Evolutionary conservation across 805 yeast species (phyloP).

Genomic region (Kurtzmaniella fragi): DNA sequence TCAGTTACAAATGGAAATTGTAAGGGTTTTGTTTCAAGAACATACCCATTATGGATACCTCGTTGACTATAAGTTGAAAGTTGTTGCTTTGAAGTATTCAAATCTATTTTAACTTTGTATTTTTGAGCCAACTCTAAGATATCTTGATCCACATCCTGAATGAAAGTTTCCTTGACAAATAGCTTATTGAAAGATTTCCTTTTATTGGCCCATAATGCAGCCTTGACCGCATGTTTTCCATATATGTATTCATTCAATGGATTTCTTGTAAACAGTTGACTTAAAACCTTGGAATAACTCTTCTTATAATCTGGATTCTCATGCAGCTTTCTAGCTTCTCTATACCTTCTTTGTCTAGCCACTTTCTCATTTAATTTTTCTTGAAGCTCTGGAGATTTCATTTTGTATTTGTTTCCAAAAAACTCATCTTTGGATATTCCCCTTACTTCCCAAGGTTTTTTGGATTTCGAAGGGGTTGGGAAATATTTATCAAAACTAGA

Average conservation of each 20-base stretch:
- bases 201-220: slow-evolving; percentile 57
- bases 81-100: slow-evolving; percentile 41
- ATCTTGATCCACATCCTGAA: slow-evolving; percentile 28
- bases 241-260: slow-evolving; percentile 64
- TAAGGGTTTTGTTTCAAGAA: slow-evolving; percentile 60
- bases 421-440: slow-evolving; percentile 35
- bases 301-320: slow-evolving; percentile 9
- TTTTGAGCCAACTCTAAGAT: slow-evolving; percentile 46
- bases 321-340: slow-evolving; percentile 18
- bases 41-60: slow-evolving; percentile 79
- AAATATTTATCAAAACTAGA: slow-evolving; percentile 22
- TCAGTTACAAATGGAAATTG: slow-evolving; percentile 21
- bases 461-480: slow-evolving; percentile 12
- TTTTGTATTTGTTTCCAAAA: slow-evolving; percentile 30
- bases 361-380: slow-evolving; percentile 24
- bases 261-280: slow-evolving; percentile 15
- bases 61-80: slow-evolving; percentile 57
- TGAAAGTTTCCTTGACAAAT: slow-evolving; percentile 34
- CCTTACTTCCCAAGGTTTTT: slow-evolving; percentile 33
- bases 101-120: slow-evolving; percentile 32
- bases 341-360: slow-evolving; percentile 23
- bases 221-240: slow-evolving; percentile 71
- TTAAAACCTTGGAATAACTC: not conserved
- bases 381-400: slow-evolving; percentile 21
- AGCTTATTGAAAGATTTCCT: slow-evolving; percentile 51